A percentile compares a stretch with the other conserved stretches of the same genome.
Evolutionary conservation across 163 green algal species (phyloP).

Genomic region (Scenedesmus sp.): DNA sequence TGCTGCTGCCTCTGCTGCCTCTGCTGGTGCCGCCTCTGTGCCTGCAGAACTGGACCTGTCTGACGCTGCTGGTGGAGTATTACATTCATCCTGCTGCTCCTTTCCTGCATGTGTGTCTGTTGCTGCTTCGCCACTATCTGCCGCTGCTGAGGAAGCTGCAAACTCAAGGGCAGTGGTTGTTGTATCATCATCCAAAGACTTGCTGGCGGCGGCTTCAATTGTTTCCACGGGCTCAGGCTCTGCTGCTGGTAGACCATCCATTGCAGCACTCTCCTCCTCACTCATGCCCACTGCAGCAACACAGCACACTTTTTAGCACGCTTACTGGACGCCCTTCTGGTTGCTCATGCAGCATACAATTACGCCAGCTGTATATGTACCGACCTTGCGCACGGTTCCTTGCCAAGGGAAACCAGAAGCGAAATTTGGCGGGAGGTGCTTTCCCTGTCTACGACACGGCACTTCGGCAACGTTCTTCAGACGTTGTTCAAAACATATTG

Average conservation of each 20-base stretch:
- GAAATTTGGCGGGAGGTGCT: background rate
- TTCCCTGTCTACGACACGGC: background rate
- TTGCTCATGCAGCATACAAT: too few relatives aligned
- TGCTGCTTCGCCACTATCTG: background rate
- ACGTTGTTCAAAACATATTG: too few relatives aligned
- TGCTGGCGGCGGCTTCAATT: background rate
- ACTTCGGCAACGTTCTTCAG: too few relatives aligned
- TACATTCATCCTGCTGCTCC: background rate
- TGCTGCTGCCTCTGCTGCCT: slow-evolving; percentile 9
- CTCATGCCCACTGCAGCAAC: background rate
- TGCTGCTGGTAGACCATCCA: background rate
- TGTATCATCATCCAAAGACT: background rate
- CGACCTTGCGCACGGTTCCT: background rate
- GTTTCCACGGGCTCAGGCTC: background rate
- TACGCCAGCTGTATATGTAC: too few relatives aligned
- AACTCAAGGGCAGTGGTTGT: background rate
- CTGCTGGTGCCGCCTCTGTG: background rate
- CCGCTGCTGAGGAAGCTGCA: background rate
- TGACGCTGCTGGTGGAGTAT: background rate
- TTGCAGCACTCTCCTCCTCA: background rate
- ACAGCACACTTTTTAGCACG: background rate
- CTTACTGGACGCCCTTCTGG: background rate
- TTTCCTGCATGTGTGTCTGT: background rate
- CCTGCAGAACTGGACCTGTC: background rate
- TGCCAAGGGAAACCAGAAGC: background rate